Evolutionary conservation across 2,329 filamentous ascomycete genomes (phyloP), one percentile per base, ranked within the genome.

Genomic region (Pseudogymnoascus sp.): DNA sequence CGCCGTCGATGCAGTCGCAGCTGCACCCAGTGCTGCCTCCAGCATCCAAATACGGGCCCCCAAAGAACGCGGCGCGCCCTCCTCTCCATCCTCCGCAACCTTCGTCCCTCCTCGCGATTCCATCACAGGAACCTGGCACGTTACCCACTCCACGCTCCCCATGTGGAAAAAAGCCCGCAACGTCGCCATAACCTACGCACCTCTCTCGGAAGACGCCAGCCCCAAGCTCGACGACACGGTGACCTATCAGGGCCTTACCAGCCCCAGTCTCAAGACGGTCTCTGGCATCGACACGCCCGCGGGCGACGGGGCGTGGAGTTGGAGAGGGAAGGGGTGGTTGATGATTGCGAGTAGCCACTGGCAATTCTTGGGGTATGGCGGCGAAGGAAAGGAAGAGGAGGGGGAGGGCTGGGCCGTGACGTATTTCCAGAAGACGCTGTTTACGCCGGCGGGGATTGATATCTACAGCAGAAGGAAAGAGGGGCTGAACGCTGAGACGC

Each of bases 141-240:
- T 92, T 63, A 90, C 88, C 10, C 87, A 91, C 76, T 89, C 86
- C 4, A 90, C 88, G 4, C 83, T 92, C 10, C 77, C 83, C 66
- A 92, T 94, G 88, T 95, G 91, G 91, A 85, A 85, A 69, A 82
- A 83, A 56, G 87, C 89, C 62, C 87, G 86, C 73, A 94, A 94
- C 75, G 90, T 95, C 12, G 82, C 83, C 70, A 93, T 95, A 73
- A 88, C 85, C 35, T 95, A 95, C 79, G 82, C 76, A 8, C 74
- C 81, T 0, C 79, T 89, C 64, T 70, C 62, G 65, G 31, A 74
- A 63, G 62, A 73, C 63, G 25, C 38, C 47, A 37, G 8, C 21
- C 31, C 35, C n/a, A 14, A 60, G 65, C 76, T 93, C 65, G 86
- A 91, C 73, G 90, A 94, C 74, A 74, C 87, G 2, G 90, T 94